Evolutionary conservation across 176 grass and related monocot genomes (phyloP).

Genomic region (Phragmites australis): DNA sequence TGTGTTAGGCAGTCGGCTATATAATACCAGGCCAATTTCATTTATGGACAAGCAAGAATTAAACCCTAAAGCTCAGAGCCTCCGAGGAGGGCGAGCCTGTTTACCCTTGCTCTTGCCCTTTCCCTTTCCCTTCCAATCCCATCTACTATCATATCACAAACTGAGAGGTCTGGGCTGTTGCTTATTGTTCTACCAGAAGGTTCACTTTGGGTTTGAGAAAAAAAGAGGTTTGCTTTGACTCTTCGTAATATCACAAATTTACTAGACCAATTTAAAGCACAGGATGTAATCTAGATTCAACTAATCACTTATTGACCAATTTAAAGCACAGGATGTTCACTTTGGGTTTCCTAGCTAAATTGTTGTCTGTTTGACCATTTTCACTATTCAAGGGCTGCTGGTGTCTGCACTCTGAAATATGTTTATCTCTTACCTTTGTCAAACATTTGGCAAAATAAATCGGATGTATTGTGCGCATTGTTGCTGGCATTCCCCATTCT

Average conservation of each 20-base stretch:
- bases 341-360: background rate
- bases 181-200: background rate
- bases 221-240: background rate
- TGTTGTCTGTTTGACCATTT: constrained; percentile 1
- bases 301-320: background rate
- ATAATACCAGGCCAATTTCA: no score
- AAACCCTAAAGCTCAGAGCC: no score
- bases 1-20: no score
- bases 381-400: constrained; percentile 13
- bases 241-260: constrained; percentile 6
- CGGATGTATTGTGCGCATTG: constrained; percentile 76
- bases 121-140: no score
- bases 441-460: constrained; percentile 91
- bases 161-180: background rate
- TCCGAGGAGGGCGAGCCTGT: no score
- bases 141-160: no score
- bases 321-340: no score
- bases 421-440: constrained; percentile 56
- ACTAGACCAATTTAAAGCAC: background rate
- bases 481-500: constrained; percentile 93
- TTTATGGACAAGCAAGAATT: no score
- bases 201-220: no score
- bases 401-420: background rate
- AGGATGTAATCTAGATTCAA: background rate
- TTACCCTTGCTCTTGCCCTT: no score